These are phyloP conservation scores for Leptographium lundbergii DNA, from an alignment of 2,329 filamentous ascomycete genomes.

Conservation along the genomic window DNA sequence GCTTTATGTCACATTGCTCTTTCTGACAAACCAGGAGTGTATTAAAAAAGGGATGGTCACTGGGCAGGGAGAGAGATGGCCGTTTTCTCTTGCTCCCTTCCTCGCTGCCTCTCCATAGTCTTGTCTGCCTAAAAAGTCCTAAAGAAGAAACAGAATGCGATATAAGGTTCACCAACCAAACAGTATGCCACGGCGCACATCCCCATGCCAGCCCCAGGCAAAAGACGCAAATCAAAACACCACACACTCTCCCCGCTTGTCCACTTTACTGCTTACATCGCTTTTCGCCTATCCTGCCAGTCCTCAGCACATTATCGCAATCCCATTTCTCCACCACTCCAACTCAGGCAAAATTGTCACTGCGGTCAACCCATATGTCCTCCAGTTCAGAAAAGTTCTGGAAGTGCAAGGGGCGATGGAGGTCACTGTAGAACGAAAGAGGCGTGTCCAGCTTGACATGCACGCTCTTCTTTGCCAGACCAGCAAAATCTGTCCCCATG, in stretches of 20 bases:
- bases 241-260: neutral
- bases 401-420: slow-evolving; percentile 90
- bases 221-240: neutral
- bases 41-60: no score
- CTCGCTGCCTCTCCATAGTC: no score
- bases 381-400: slow-evolving; percentile 95
- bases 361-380: slow-evolving; percentile 88
- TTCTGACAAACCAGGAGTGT: no score
- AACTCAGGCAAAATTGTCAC: slow-evolving; percentile 78
- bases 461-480: slow-evolving; percentile 79
- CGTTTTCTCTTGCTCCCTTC: no score
- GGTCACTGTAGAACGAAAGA: slow-evolving; percentile 76
- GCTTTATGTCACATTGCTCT: no score
- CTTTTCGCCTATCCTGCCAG: neutral
- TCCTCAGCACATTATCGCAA: neutral
- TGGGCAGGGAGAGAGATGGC: no score
- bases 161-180: no score
- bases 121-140: no score
- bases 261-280: neutral
- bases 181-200: no score
- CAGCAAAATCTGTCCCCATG: slow-evolving; percentile 80
- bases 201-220: neutral
- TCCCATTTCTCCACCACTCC: neutral
- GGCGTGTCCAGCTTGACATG: slow-evolving; percentile 93
- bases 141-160: no score